These are phyloP conservation scores for Colletotrichum somersetense DNA, from an alignment of 2,329 filamentous ascomycete genomes.

Conservation along the genomic window DNA sequence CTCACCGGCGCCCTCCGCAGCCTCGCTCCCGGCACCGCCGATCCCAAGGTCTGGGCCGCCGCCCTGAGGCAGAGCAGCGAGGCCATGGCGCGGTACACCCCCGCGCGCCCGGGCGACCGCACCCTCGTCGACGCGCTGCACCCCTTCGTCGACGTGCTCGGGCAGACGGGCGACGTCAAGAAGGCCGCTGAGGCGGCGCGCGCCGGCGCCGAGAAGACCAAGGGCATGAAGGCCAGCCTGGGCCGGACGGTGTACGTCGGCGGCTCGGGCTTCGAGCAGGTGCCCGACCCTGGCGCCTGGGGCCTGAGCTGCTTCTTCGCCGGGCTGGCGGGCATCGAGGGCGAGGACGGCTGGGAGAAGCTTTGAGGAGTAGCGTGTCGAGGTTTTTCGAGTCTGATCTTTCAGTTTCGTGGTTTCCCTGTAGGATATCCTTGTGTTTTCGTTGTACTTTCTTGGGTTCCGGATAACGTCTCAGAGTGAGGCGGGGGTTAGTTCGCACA, in stretches of 20 bases:
- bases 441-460: background rate
- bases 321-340: slow-evolving; percentile 74
- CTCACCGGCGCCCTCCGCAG: slow-evolving; percentile 74
- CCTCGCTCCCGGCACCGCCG: slow-evolving; percentile 56
- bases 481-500: slow-evolving; percentile 20
- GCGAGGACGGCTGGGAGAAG: slow-evolving; percentile 54
- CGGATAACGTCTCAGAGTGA: background rate
- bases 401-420: background rate
- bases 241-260: slow-evolving; percentile 88
- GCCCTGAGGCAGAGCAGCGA: slow-evolving; percentile 80
- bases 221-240: slow-evolving; percentile 90
- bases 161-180: slow-evolving; percentile 73
- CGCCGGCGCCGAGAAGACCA: slow-evolving; percentile 84
- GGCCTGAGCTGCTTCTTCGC: slow-evolving; percentile 83
- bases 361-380: slow-evolving; percentile 38
- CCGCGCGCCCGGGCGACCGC: slow-evolving; percentile 88
- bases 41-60: slow-evolving; percentile 63
- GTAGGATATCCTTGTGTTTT: slow-evolving; percentile 1
- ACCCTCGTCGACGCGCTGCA: slow-evolving; percentile 91
- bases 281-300: slow-evolving; percentile 76
- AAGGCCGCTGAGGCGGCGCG: slow-evolving; percentile 82
- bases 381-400: background rate
- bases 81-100: slow-evolving; percentile 85
- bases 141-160: slow-evolving; percentile 84
- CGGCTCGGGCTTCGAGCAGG: slow-evolving; percentile 60